Conservation (phyloP, 2,329 filamentous ascomycete genomes). For the Xylariaceae sp. region DNA sequence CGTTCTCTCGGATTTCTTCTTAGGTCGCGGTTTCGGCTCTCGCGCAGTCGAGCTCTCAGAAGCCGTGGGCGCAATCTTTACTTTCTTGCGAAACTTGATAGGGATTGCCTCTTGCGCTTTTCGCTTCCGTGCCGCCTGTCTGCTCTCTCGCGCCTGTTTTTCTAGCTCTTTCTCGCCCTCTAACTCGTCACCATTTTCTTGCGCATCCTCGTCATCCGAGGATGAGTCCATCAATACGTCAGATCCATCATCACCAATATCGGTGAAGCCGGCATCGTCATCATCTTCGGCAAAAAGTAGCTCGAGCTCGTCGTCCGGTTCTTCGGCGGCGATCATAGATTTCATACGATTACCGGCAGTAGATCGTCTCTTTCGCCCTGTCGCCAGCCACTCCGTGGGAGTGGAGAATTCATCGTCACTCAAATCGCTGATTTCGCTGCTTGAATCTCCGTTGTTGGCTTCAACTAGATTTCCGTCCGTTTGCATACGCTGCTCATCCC, state of each 20-base stretch:
- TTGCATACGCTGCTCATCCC: constrained; percentile 48
- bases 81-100: constrained; percentile 72
- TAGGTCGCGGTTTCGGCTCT: constrained; percentile 51
- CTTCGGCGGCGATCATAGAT: constrained; percentile 74
- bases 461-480: constrained; percentile 29
- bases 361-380: constrained; percentile 72
- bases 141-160: constrained; percentile 71
- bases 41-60: constrained; percentile 38
- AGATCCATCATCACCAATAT: constrained; percentile 66
- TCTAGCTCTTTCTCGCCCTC: constrained; percentile 88
- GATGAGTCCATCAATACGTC: constrained; percentile 88
- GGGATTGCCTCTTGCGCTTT: constrained; percentile 77
- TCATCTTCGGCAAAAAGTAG: constrained; percentile 76
- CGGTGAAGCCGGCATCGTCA: constrained; percentile 69
- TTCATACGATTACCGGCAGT: constrained; percentile 86
- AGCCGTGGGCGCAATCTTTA: constrained; percentile 61
- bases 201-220: constrained; percentile 79
- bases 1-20: constrained; percentile 62
- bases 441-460: constrained; percentile 40
- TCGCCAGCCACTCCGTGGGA: constrained; percentile 70
- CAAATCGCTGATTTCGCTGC: constrained; percentile 42
- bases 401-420: constrained; percentile 33
- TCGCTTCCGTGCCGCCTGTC: constrained; percentile 71
- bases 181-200: constrained; percentile 68
- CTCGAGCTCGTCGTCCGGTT: constrained; percentile 69